Conservation (phyloP, 345 rosid genomes). For the Populus nigra region DNA sequence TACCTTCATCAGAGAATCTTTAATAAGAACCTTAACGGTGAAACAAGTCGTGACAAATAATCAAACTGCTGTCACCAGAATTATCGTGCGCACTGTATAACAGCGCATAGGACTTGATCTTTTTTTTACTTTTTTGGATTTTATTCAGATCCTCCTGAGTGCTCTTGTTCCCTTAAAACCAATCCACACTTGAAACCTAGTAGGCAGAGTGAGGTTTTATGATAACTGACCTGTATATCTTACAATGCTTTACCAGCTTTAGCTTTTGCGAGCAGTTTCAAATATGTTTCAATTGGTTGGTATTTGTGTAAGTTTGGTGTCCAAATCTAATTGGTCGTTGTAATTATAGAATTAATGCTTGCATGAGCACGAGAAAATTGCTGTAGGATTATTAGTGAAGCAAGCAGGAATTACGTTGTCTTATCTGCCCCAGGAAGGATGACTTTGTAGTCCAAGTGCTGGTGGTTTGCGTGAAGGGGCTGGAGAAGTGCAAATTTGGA, state of each 20-base stretch:
- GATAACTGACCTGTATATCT: too few relatives aligned
- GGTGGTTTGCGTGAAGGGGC: too few relatives aligned
- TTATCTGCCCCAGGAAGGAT: background rate
- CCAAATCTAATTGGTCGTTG: background rate
- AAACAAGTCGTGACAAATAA: too few relatives aligned
- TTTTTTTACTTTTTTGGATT: too few relatives aligned
- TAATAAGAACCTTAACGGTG: too few relatives aligned
- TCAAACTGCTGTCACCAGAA: too few relatives aligned
- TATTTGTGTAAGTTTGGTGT: background rate
- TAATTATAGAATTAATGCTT: background rate
- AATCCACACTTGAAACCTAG: too few relatives aligned
- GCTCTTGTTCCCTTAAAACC: too few relatives aligned
- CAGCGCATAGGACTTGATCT: too few relatives aligned
- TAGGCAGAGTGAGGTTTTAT: background rate
- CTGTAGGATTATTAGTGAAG: background rate
- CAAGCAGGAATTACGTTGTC: background rate
- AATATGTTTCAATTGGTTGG: background rate
- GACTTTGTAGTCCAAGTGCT: background rate
- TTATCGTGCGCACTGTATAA: too few relatives aligned
- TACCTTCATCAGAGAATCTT: too few relatives aligned
- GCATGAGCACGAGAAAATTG: background rate
- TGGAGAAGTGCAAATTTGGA: background rate
- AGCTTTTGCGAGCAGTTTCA: background rate
- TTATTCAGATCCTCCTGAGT: too few relatives aligned
- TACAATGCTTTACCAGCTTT: background rate